phyloP scores from a whole-genome alignment of 768 basidiomycete genomes.

The Dendrothele bispora region DNA sequence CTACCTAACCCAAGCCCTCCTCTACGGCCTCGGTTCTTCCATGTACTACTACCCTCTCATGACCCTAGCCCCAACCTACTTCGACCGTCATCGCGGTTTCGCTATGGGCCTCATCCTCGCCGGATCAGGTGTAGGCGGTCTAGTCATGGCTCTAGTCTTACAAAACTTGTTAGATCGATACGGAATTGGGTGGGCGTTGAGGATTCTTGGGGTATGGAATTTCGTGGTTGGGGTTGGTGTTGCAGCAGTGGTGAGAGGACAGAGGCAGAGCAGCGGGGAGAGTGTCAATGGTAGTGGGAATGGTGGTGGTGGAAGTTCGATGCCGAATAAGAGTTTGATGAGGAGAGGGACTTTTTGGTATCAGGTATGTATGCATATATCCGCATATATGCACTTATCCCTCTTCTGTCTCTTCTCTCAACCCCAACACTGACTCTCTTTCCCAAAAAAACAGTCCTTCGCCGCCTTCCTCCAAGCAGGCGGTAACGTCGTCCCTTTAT shows the following conservation, averaged over 20 bases:
- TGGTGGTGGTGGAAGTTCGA: constrained; percentile 22
- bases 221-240: constrained; percentile 36
- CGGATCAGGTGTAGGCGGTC: constrained; percentile 42
- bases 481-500: constrained; percentile 43
- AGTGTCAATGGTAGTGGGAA: constrained; percentile 5
- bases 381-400: no score
- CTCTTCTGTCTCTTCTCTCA: not conserved
- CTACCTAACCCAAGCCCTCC: constrained; percentile 39
- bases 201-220: constrained; percentile 43
- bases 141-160: constrained; percentile 40
- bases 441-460: no score
- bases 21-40: constrained; percentile 43
- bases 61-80: constrained; percentile 40
- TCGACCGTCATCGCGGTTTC: constrained; percentile 43
- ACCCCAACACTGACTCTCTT: not conserved
- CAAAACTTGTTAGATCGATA: constrained; percentile 33
- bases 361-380: no score
- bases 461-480: constrained; percentile 44
- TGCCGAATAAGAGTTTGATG: constrained; percentile 34
- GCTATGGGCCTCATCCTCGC: constrained; percentile 45
- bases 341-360: constrained; percentile 41
- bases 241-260: constrained; percentile 31
- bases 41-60: constrained; percentile 46
- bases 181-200: constrained; percentile 34
- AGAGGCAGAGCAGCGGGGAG: no score